Base-by-base conservation (phyloP, 176 grass and related monocot genomes). In the Leersia perrieri region DNA sequence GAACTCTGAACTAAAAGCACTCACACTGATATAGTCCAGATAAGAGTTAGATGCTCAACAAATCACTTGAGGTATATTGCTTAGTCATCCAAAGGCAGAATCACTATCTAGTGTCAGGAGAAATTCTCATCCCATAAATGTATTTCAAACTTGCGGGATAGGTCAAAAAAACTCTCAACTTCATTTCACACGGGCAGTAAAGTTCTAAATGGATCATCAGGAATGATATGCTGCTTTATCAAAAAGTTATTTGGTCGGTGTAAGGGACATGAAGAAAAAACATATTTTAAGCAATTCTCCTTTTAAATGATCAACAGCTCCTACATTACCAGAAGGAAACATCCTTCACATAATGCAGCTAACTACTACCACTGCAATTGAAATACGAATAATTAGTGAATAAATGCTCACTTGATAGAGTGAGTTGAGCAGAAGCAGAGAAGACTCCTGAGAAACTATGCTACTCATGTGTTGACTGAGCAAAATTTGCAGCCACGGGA, bases 381-480 rank as follows among this genome's bases (percentile, higher is more conserved):
- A 40, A 74, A n/a, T n/a, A n/a, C n/a, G n/a, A n/a, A n/a, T n/a
- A n/a, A 20, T 18, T 22, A 51, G 3, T 51, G 18, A 49, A 65
- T 55, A 38, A 78, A 15, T 30, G 5, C 35, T 34, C 64, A 98
- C 95, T 84, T 95, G 95, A 72, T 94, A 95, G 34, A 98, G 77
- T 35, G 90, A 95, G 60, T 95, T 98, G 71, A 98, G 92, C 66
- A 95, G 61, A 22, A 65, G 36, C 9, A 93, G 55, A 78, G 92
- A 95, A 70, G 90, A 98, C 30, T 91, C 90, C 61, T 93, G 95
- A 51, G 90, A 93, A 22, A 89, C 82, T 78, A 95, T 93, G 87
- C 86, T 95, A 69, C 92, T 93, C 80, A 85, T 85, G 76, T 95
- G 88, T 75, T 65, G 84, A 86, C 55, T 79, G 76, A 98, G 88